A percentile compares a stretch with the other conserved stretches of the same genome.
Evolutionary conservation across 139 green algal species (phyloP).

Genomic region (Picochlorum sp.): DNA sequence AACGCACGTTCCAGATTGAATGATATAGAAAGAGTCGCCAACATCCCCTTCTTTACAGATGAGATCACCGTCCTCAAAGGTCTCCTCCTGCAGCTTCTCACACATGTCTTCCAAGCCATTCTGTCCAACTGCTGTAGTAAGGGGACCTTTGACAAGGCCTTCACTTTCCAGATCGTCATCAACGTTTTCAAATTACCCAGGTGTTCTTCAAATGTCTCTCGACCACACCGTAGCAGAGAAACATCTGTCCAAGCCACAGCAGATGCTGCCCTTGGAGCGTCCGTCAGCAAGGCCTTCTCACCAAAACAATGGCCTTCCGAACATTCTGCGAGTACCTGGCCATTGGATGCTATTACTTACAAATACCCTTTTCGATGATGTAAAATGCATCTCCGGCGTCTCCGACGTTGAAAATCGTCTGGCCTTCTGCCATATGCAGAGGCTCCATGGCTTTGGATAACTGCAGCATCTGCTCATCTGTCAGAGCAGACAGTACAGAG

Average conservation of each 20-base stretch:
- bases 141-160: constrained; percentile 72
- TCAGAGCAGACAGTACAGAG: constrained; percentile 63
- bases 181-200: constrained; percentile 65
- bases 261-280: constrained; percentile 43
- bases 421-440: constrained; percentile 10
- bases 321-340: constrained; percentile 48
- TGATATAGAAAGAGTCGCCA: constrained; percentile 80
- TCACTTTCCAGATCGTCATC: constrained; percentile 73
- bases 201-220: constrained; percentile 55
- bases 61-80: constrained; percentile 23
- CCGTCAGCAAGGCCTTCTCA: constrained; percentile 73
- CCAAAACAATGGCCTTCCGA: constrained; percentile 78
- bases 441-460: constrained; percentile 51
- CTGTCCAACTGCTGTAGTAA: constrained; percentile 65
- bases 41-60: constrained; percentile 47
- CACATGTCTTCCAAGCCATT: constrained; percentile 71
- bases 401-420: constrained; percentile 49
- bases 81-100: constrained; percentile 33
- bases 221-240: constrained; percentile 49
- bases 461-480: constrained; percentile 68
- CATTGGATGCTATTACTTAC: constrained; percentile 48
- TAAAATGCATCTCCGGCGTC: constrained; percentile 73
- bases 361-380: constrained; percentile 69
- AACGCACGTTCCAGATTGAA: constrained; percentile 68
- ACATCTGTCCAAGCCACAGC: constrained; percentile 22